phyloP scores from a whole-genome alignment of 306 rosid genomes.

The Glycine tomentella region DNA sequence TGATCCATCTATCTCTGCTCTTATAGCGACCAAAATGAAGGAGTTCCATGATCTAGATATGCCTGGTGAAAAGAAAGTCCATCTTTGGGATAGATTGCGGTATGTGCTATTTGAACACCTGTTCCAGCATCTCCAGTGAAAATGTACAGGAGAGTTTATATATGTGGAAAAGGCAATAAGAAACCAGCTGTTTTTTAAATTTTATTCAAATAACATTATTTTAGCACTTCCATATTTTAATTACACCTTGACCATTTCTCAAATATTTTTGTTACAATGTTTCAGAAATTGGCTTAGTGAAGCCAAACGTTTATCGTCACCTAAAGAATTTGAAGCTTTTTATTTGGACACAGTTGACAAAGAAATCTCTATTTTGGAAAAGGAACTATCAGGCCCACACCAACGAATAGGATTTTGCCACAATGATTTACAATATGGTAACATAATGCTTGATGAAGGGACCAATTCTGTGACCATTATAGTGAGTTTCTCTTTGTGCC shows the following conservation, averaged over 20 bases:
- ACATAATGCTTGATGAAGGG: conserved; percentile 85
- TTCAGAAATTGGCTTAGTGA: conserved; percentile 79
- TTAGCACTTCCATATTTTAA: background rate
- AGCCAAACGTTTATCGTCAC: conserved; percentile 63
- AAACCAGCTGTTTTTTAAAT: conserved; percentile 13
- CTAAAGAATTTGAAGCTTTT: conserved; percentile 77
- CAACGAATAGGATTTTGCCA: conserved; percentile 80
- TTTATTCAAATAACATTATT: conserved; percentile 10
- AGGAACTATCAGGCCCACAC: conserved; percentile 56
- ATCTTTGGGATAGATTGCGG: conserved; percentile 79
- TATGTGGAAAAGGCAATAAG: conserved; percentile 20
- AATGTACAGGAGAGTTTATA: conserved; percentile 1
- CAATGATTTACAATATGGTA: conserved; percentile 91
- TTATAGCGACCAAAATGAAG: conserved; percentile 79
- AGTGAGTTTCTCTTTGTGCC: conserved; percentile 64
- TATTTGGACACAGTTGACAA: conserved; percentile 69
- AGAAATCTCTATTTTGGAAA: conserved; percentile 74
- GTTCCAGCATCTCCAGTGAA: background rate
- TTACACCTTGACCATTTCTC: conserved; percentile 27
- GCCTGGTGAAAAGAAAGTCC: conserved; percentile 71
- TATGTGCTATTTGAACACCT: conserved; percentile 51
- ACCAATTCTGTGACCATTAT: conserved; percentile 74
- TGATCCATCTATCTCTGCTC: conserved; percentile 69
- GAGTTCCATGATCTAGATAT: conserved; percentile 80
- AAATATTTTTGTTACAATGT: conserved; percentile 36